Percentiles rank a stretch among this genome's conserved stretches.
phyloP scores from a whole-genome alignment of 345 rosid species.

The Erysimum cheiranthoides region DNA sequence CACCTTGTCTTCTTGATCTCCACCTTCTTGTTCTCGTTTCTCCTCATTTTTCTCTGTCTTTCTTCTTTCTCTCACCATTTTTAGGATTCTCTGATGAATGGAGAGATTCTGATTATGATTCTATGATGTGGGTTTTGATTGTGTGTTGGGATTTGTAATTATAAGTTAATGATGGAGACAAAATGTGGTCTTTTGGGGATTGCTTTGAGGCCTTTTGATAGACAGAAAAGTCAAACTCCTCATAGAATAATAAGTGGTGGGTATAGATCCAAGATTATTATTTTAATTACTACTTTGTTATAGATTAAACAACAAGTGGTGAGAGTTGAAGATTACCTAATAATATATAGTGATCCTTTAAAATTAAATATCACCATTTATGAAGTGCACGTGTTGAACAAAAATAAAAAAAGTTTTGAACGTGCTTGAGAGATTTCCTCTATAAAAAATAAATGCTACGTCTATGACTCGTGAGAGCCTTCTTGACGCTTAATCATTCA shows the following conservation, averaged over 20 bases:
- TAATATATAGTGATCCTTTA: neutral
- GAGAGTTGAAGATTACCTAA: conserved; percentile 15
- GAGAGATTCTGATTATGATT: conserved; percentile 17
- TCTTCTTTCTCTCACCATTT: conserved; percentile 45
- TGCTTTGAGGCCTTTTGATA: conserved; percentile 37
- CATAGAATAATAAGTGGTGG: conserved; percentile 30
- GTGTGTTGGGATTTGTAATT: conserved; percentile 32
- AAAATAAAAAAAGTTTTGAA: no score
- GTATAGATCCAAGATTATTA: conserved; percentile 38
- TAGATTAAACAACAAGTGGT: conserved; percentile 20
- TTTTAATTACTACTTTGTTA: conserved; percentile 17
- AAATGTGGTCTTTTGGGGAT: conserved; percentile 36
- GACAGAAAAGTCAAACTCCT: conserved; percentile 40
- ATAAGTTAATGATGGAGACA: conserved; percentile 33
- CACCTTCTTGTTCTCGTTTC: conserved; percentile 34
- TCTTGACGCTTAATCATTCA: no score
- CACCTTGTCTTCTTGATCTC: conserved; percentile 40
- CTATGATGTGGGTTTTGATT: conserved; percentile 19
- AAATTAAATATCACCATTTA: neutral
- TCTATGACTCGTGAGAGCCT: no score
- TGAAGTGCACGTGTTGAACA: no score
- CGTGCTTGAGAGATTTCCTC: no score
- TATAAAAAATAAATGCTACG: no score
- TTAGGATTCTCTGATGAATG: conserved; percentile 25
- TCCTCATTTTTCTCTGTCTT: conserved; percentile 39